These are phyloP conservation scores for Emydomyces testavorans DNA, from an alignment of 2,329 filamentous ascomycete species.

Conservation along the genomic window DNA sequence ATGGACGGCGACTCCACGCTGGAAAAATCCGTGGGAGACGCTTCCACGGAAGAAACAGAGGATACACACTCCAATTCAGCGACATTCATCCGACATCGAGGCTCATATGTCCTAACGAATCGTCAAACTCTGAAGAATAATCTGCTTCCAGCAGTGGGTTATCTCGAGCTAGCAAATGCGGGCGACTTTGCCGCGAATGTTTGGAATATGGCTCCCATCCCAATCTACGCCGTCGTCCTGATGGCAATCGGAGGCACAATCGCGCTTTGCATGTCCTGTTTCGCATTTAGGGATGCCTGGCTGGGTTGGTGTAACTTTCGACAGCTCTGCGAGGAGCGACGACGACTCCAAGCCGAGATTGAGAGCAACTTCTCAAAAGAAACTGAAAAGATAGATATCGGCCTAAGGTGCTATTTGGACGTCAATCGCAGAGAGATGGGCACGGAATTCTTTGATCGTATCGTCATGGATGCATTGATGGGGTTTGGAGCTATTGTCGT, in stretches of 20 bases:
- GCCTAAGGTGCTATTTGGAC: not conserved
- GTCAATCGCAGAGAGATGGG: not conserved
- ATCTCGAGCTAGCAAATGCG: not conserved
- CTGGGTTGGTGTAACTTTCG: not conserved
- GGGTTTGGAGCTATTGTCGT: not conserved
- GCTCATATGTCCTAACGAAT: not conserved
- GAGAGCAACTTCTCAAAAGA: not conserved
- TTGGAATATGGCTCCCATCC: not conserved
- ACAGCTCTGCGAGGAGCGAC: not conserved
- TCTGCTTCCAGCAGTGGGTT: not conserved
- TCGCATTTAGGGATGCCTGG: not conserved
- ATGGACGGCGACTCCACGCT: no score
- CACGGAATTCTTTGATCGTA: not conserved
- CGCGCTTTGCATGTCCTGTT: not conserved
- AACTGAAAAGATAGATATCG: not conserved
- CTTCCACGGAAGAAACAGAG: not conserved
- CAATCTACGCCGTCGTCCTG: not conserved
- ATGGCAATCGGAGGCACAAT: not conserved
- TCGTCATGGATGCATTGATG: not conserved
- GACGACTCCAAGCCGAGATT: not conserved
- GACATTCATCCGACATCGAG: not conserved
- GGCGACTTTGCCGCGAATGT: not conserved
- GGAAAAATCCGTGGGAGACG: no score
- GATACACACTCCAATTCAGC: not conserved
- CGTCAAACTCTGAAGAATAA: not conserved